Conservation (phyloP, 306 rosid species). For the Sophora flavescens region DNA sequence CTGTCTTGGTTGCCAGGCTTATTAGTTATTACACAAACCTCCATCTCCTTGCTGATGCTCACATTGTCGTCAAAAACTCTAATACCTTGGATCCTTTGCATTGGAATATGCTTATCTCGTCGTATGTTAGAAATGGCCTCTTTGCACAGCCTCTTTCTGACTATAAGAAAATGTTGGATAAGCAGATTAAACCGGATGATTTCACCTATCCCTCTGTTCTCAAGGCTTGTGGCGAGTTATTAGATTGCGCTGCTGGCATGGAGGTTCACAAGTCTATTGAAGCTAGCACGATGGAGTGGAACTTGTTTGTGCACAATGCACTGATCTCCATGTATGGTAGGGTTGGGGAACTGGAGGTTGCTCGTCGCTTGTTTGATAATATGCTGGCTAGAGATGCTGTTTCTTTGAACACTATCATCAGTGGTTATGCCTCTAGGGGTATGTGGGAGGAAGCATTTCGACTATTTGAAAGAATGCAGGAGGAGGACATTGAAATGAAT, state of each 20-base stretch:
- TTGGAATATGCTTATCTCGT: slow-evolving; percentile 82
- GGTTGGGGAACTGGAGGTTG: slow-evolving; percentile 75
- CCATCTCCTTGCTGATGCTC: slow-evolving; percentile 65
- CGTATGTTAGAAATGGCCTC: slow-evolving; percentile 63
- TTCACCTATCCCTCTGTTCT: slow-evolving; percentile 84
- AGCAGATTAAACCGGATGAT: slow-evolving; percentile 69
- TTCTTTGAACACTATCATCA: slow-evolving; percentile 85
- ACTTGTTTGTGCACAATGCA: slow-evolving; percentile 84
- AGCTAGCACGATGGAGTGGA: slow-evolving; percentile 57
- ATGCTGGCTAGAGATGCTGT: slow-evolving; percentile 76
- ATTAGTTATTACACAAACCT: slow-evolving; percentile 63
- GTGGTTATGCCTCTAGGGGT: slow-evolving; percentile 73
- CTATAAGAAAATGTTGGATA: slow-evolving; percentile 72
- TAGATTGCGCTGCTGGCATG: slow-evolving; percentile 62
- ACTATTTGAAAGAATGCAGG: slow-evolving; percentile 64
- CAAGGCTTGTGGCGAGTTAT: slow-evolving; percentile 84
- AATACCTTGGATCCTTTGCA: slow-evolving; percentile 63
- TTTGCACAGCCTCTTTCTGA: slow-evolving; percentile 62
- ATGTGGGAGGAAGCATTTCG: slow-evolving; percentile 78
- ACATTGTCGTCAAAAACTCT: slow-evolving; percentile 56
- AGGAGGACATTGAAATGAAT: slow-evolving; percentile 59
- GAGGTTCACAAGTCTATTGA: slow-evolving; percentile 74
- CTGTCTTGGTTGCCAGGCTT: slow-evolving; percentile 72
- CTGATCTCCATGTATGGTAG: slow-evolving; percentile 84
- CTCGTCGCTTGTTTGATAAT: slow-evolving; percentile 70